A percentile compares a stretch with the other conserved stretches of the same genome.
These are phyloP conservation scores for Penicillium paxilli DNA, from an alignment of 495 filamentous ascomycete species.

Conservation along the genomic window DNA sequence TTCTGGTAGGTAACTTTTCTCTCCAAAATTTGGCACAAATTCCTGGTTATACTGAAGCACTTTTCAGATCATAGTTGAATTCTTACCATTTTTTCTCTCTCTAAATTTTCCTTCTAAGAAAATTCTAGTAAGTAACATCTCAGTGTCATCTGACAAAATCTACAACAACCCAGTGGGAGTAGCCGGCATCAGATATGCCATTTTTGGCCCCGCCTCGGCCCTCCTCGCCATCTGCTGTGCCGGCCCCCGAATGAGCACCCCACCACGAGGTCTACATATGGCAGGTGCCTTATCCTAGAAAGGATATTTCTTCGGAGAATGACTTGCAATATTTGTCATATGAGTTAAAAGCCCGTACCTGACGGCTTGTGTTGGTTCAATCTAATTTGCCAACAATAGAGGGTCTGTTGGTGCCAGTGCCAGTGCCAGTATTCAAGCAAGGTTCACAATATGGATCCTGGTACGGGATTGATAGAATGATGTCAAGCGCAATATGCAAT, in stretches of 20 bases:
- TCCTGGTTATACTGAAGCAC: too few species aligned
- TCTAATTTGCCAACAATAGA: slow-evolving; percentile 27
- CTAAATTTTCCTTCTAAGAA: too few species aligned
- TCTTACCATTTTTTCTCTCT: background rate
- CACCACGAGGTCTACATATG: slow-evolving; percentile 14
- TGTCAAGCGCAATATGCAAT: slow-evolving; percentile 34
- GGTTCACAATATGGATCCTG: slow-evolving; percentile 6
- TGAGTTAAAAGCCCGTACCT: slow-evolving; percentile 18
- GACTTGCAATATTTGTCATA: slow-evolving; percentile 26
- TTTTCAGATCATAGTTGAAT: too few species aligned
- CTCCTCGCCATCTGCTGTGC: slow-evolving; percentile 6
- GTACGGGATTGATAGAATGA: slow-evolving; percentile 16
- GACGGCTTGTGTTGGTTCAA: slow-evolving; percentile 32
- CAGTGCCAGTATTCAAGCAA: too few species aligned
- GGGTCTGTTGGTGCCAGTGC: slow-evolving; percentile 22
- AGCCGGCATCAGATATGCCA: background rate
- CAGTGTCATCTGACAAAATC: background rate
- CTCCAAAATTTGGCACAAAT: too few species aligned
- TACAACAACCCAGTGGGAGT: background rate
- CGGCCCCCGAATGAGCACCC: slow-evolving; percentile 1
- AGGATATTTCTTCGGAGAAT: background rate
- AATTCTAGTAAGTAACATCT: background rate
- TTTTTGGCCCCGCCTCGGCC: background rate
- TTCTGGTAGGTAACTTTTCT: too few species aligned
- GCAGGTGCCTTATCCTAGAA: slow-evolving; percentile 12